Percentiles rank a stretch among this genome's conserved stretches.
These are phyloP conservation scores for Pugionium dolabratum DNA, from an alignment of 345 rosid species.

Conservation along the genomic window DNA sequence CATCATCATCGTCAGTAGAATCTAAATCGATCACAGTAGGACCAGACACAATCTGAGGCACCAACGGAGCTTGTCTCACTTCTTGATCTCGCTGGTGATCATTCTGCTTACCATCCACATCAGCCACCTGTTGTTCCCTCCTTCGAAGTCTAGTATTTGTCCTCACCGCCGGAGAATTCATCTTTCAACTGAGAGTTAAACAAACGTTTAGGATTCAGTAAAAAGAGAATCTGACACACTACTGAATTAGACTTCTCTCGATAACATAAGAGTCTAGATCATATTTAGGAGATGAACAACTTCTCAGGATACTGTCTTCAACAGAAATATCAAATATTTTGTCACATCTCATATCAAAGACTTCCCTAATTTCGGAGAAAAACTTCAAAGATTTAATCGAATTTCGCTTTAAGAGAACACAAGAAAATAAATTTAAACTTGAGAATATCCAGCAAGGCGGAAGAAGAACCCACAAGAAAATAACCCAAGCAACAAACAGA, in stretches of 20 bases:
- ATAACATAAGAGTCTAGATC: too few relatives aligned
- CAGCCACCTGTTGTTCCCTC: constrained; percentile 15
- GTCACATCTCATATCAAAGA: too few relatives aligned
- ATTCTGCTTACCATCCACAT: constrained; percentile 1
- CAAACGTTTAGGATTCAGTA: neutral
- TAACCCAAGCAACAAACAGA: neutral
- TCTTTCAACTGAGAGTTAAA: neutral
- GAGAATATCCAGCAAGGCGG: too few relatives aligned
- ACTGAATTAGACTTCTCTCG: neutral
- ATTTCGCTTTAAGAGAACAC: neutral
- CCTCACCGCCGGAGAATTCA: constrained; percentile 27
- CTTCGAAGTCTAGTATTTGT: constrained; percentile 7
- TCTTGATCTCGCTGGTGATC: constrained; percentile 29
- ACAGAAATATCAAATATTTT: too few relatives aligned
- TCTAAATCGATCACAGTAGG: constrained; percentile 41
- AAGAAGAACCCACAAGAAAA: too few relatives aligned
- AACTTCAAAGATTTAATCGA: too few relatives aligned
- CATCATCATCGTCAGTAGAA: constrained; percentile 87
- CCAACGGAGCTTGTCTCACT: constrained; percentile 11
- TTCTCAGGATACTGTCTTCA: too few relatives aligned
- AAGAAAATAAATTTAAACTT: too few relatives aligned
- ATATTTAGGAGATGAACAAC: too few relatives aligned
- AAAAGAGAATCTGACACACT: neutral
- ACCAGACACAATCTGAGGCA: constrained; percentile 30
- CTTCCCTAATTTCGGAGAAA: too few relatives aligned